Evolutionary conservation across 108 stramenopile genomes (phyloP).

Genomic region (Skeletonema tropicum): DNA sequence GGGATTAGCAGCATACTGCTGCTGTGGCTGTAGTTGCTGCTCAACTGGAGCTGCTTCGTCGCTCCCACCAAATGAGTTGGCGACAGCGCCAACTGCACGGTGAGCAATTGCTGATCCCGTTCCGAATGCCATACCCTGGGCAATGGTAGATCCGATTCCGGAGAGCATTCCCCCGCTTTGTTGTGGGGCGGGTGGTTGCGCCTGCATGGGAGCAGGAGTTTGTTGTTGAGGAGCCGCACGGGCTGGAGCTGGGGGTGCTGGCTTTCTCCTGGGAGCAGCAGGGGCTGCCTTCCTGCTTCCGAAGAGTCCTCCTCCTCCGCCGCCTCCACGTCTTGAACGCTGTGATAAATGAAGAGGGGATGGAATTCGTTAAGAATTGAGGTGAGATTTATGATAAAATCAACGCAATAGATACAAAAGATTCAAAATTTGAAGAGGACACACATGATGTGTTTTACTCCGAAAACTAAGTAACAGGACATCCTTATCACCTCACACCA

Average conservation of each 20-base stretch:
- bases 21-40: constrained; percentile 25
- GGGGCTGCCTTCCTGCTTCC: constrained; percentile 10
- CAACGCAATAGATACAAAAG: too few species aligned
- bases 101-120: constrained; percentile 97
- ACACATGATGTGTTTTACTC: neutral
- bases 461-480: neutral
- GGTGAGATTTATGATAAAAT: neutral
- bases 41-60: constrained; percentile 22
- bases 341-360: constrained; percentile 5
- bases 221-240: constrained; percentile 24
- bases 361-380: neutral
- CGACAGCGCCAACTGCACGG: constrained; percentile 88
- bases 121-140: constrained; percentile 98
- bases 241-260: constrained; percentile 43
- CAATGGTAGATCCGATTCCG: constrained; percentile 96
- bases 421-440: too few species aligned
- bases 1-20: constrained; percentile 27
- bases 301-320: constrained; percentile 34
- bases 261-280: constrained; percentile 20
- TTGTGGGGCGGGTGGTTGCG: constrained; percentile 42
- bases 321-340: constrained; percentile 40
- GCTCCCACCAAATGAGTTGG: constrained; percentile 73
- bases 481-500: neutral
- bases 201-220: constrained; percentile 54
- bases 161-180: constrained; percentile 92